Percentiles rank a stretch among this genome's conserved stretches.
Evolutionary conservation across 2,329 filamentous ascomycete species (phyloP).

Genomic region (Trichoderma hamatum): DNA sequence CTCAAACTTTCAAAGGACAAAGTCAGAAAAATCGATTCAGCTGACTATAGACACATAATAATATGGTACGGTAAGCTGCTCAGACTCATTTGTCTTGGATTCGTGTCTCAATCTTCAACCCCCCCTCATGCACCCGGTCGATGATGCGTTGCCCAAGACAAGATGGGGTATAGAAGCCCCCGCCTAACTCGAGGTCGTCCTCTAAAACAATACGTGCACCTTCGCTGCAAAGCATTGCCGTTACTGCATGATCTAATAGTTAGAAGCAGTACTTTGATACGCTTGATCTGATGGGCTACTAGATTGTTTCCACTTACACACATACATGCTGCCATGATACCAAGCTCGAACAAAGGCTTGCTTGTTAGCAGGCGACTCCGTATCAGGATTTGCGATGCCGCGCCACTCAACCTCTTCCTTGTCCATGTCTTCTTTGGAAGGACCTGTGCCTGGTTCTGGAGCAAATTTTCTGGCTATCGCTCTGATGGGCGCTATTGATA

Average conservation of each 20-base stretch:
- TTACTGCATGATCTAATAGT: constrained; percentile 52
- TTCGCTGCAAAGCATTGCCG: constrained; percentile 64
- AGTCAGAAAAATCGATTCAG: background rate
- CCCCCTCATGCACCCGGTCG: constrained; percentile 62
- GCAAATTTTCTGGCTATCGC: constrained; percentile 48
- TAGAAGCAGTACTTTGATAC: background rate
- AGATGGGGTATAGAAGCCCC: constrained; percentile 73
- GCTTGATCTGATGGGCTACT: background rate
- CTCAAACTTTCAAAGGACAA: too few relatives aligned
- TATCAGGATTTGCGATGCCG: constrained; percentile 65
- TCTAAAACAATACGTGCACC: constrained; percentile 67
- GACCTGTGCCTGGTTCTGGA: constrained; percentile 59
- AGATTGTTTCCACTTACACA: constrained; percentile 52
- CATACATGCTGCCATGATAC: constrained; percentile 66
- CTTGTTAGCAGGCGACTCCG: constrained; percentile 45
- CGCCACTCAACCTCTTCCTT: constrained; percentile 66
- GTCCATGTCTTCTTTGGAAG: constrained; percentile 54
- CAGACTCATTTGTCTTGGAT: constrained; percentile 34
- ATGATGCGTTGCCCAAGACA: constrained; percentile 69
- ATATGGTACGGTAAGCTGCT: too few relatives aligned
- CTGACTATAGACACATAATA: background rate
- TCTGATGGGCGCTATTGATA: constrained; percentile 50
- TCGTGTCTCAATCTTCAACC: constrained; percentile 64
- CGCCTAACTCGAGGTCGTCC: constrained; percentile 61
- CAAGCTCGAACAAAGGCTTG: constrained; percentile 59